A percentile compares a stretch with the other conserved stretches of the same genome.
These are phyloP conservation scores for Neolentinus lepideus DNA, from an alignment of 1,284 basidiomycete species.

Conservation along the genomic window DNA sequence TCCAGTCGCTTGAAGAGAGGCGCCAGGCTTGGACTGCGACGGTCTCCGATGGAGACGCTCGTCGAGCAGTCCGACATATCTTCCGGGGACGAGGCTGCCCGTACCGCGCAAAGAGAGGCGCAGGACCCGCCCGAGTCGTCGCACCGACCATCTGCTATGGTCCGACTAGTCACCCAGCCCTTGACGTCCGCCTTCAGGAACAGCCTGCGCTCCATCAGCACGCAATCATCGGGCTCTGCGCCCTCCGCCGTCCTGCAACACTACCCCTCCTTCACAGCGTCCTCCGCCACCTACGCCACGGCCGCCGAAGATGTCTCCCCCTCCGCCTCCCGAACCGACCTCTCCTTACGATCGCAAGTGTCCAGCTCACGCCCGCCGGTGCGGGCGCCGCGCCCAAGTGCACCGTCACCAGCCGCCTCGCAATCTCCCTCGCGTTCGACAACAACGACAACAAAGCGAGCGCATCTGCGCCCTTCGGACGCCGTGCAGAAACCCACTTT, in stretches of 20 bases:
- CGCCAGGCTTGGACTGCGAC: neutral
- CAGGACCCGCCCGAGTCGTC: neutral
- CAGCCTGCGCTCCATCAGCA: neutral
- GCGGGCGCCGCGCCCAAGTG: neutral
- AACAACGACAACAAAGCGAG: neutral
- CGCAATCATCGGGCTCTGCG: neutral
- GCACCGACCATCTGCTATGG: neutral
- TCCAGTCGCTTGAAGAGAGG: neutral
- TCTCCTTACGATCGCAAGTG: neutral
- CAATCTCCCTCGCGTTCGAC: neutral
- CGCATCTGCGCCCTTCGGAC: neutral
- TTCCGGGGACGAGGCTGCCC: neutral
- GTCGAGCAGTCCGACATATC: neutral
- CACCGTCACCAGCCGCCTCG: neutral
- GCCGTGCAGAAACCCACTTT: neutral
- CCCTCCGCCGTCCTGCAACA: neutral
- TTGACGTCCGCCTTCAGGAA: neutral
- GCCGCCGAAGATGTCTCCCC: neutral
- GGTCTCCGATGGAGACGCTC: neutral
- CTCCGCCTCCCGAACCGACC: neutral
- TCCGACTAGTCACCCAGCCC: neutral
- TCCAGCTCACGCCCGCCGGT: neutral
- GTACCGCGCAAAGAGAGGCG: neutral
- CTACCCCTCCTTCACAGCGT: conserved; percentile 1
- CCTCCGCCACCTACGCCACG: neutral